A percentile compares a stretch with the other conserved stretches of the same genome.
phyloP scores from a whole-genome alignment of 169 alveolate species.

The Perkinsus marinus region DNA sequence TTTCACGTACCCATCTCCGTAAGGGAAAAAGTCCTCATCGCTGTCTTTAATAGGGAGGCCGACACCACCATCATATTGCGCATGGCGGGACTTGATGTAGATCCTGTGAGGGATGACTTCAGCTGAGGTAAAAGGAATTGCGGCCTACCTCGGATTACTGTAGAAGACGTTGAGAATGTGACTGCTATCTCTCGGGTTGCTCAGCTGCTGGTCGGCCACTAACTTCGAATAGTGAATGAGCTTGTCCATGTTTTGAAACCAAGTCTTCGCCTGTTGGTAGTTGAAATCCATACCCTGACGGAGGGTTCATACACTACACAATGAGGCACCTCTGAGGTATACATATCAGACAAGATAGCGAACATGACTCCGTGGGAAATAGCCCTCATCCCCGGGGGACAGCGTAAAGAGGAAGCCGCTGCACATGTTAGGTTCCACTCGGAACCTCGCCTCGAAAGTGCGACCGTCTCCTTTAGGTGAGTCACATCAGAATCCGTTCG shows the following conservation, averaged over 20 bases:
- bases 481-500: too few species aligned
- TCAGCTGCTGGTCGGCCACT: neutral
- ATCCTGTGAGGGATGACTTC: neutral
- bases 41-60: neutral
- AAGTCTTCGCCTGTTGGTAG: neutral
- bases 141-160: neutral
- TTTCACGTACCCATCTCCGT: conserved; percentile 18
- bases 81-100: neutral
- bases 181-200: neutral
- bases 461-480: too few species aligned
- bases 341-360: too few species aligned
- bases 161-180: neutral
- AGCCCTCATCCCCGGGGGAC: too few species aligned
- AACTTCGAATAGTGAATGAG: neutral
- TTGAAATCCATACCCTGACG: neutral
- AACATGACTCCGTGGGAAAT: too few species aligned
- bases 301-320: too few species aligned
- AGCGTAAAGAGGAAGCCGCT: too few species aligned
- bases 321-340: too few species aligned
- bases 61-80: neutral
- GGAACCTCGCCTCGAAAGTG: too few species aligned
- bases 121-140: neutral
- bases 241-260: neutral
- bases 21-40: conserved; percentile 44
- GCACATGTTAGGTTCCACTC: too few species aligned